Base-by-base conservation (phyloP, 306 rosid species). In the Begonia masoniana region DNA sequence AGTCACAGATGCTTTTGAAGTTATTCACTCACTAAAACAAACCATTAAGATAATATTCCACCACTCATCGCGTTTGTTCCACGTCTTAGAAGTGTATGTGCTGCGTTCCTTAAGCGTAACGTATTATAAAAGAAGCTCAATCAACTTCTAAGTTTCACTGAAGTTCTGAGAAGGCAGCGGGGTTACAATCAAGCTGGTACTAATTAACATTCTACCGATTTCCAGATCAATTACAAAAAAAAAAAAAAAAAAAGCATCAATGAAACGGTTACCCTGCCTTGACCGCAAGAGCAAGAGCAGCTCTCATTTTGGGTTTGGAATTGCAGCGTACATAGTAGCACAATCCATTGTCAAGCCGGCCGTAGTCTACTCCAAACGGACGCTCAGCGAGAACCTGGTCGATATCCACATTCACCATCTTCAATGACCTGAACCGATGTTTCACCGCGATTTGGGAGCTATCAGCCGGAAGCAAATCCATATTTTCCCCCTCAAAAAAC, bases 251-350 rank as follows among this genome's bases (percentile, higher is more conserved):
- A 14, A 9, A 10, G 3, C 13, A 23, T 41, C 51, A 46, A 21
- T 47, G 41, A 62, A 16, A 24, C 10, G 51, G 47, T 68, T 77
- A 88, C 97, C 97, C 97, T 15, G 57, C 91, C 65, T 57, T 82
- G 60, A 89, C 85, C 60, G 91, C 95, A 19, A 89, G 97, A 3
- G 97, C 83, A 26, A 89, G 88, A 50, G 97, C 97, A 41, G 97
- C 88, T 72, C 97, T 67, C 95, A 82, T 85, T 61, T 79, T 78
- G 48, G 97, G 97, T 64, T 91, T 91, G 51, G 92, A 81, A 73
- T 91, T 91, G 73, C 73, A 74, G 17, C 97, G 97, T 23, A 91
- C 96, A 63, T 91, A 83, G 73, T 83, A 91, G 54, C 60, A 72
- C 6, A 91, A 81, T 15, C 97, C 97, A 70, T 83, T 91, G 41